These are phyloP conservation scores for Aspergillus sp. DNA, from an alignment of 2,329 filamentous ascomycete genomes.

Conservation along the genomic window DNA sequence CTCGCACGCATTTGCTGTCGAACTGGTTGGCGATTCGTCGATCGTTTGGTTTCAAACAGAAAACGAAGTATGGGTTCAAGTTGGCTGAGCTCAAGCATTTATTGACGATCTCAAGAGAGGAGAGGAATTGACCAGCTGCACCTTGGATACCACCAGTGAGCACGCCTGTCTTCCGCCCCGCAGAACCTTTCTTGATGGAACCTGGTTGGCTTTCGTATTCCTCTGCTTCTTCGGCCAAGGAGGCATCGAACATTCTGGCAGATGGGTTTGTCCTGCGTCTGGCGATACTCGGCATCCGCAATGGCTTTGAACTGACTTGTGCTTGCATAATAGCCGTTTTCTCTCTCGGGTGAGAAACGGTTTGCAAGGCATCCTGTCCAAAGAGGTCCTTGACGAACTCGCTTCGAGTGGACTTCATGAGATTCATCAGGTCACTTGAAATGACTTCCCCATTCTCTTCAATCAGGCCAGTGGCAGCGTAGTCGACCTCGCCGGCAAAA, in stretches of 20 bases:
- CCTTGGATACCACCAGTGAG: constrained; percentile 59
- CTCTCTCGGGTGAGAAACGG: constrained; percentile 88
- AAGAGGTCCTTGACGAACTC: constrained; percentile 87
- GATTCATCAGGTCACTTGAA: constrained; percentile 90
- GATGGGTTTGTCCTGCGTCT: constrained; percentile 64
- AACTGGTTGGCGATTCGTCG: constrained; percentile 97
- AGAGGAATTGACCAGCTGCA: constrained; percentile 86
- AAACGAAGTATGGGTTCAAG: constrained; percentile 92
- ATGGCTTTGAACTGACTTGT: constrained; percentile 90
- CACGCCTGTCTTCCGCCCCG: constrained; percentile 35
- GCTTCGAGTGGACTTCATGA: constrained; percentile 83
- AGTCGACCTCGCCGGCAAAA: constrained; percentile 95
- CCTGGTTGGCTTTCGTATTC: constrained; percentile 32
- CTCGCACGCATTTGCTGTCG: constrained; percentile 95
- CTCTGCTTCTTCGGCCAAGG: constrained; percentile 34
- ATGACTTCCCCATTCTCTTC: constrained; percentile 97
- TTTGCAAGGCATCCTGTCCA: constrained; percentile 91
- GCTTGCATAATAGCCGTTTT: constrained; percentile 89
- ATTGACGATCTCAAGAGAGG: constrained; percentile 83
- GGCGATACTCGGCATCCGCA: constrained; percentile 88
- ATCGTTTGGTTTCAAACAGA: constrained; percentile 96
- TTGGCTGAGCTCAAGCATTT: constrained; percentile 77
- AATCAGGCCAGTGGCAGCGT: constrained; percentile 77
- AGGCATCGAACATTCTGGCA: constrained; percentile 35
- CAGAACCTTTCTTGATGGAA: constrained; percentile 18